phyloP scores from a whole-genome alignment of 768 basidiomycete species.

The Russula griseocarnosa region DNA sequence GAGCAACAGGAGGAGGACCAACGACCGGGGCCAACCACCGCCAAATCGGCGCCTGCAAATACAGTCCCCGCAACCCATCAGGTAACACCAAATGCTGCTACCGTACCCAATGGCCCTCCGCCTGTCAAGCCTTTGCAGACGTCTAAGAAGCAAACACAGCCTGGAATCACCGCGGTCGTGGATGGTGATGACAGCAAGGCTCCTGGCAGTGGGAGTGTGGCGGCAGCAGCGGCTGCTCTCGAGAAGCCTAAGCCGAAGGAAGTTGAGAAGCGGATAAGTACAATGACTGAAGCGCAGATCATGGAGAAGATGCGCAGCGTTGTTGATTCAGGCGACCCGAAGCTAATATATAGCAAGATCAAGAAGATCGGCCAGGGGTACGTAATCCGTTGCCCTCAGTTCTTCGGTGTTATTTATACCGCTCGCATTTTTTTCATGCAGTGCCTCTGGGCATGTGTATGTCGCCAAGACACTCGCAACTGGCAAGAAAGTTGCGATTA shows the following conservation, averaged over 20 bases:
- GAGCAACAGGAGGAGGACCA: slow-evolving; percentile 30
- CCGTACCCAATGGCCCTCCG: slow-evolving; percentile 50
- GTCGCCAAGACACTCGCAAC: slow-evolving; percentile 87
- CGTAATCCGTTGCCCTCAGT: slow-evolving; percentile 32
- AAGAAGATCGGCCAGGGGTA: slow-evolving; percentile 99
- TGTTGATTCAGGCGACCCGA: slow-evolving; percentile 84
- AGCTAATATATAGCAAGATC: slow-evolving; percentile 88
- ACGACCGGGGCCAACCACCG: slow-evolving; percentile 40
- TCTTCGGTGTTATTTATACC: neutral
- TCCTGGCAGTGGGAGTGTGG: slow-evolving; percentile 43
- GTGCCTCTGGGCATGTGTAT: slow-evolving; percentile 96
- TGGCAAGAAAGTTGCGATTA: slow-evolving; percentile 91
- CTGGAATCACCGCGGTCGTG: slow-evolving; percentile 46
- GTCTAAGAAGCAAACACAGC: slow-evolving; percentile 52
- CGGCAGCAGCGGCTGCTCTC: slow-evolving; percentile 67
- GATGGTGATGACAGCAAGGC: slow-evolving; percentile 47
- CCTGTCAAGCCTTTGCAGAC: slow-evolving; percentile 70
- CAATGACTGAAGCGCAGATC: slow-evolving; percentile 96
- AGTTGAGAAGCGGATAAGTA: slow-evolving; percentile 82
- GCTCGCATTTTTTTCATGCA: slow-evolving; percentile 34
- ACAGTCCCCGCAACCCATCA: slow-evolving; percentile 44
- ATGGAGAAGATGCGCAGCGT: slow-evolving; percentile 95
- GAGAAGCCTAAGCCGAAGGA: slow-evolving; percentile 58
- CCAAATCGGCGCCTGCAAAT: slow-evolving; percentile 44
- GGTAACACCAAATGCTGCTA: slow-evolving; percentile 44